Evolutionary conservation across 495 filamentous ascomycete species (phyloP), one percentile per base, ranked within the genome.

Genomic region (Trichoderma orchidacearum): DNA sequence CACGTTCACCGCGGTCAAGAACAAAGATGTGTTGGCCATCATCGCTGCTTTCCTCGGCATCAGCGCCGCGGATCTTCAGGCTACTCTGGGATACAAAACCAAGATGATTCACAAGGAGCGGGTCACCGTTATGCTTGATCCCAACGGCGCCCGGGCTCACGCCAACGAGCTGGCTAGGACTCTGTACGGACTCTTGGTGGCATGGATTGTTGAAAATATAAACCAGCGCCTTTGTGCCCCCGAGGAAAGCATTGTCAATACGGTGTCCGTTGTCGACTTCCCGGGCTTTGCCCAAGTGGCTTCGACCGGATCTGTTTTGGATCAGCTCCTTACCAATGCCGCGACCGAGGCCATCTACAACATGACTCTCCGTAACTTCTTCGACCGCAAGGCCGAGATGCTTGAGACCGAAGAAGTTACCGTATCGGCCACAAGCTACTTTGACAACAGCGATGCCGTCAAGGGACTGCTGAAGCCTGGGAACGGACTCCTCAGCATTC

Each of bases 91-190:
- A 12, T 95, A 96, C 75, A 91, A 92, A 70, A 95, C 89, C 17
- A 95, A 93, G 75, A 96, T 91, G 32, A 84, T 98, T 54, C 85
- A 91, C 63, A 85, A 89, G 31, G 93, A 98, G 75, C 82, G 93
- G 34, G 93, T 98, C 27, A 98, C 93, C 0, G 87, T 98, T 28
- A 93, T 98, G 91, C 76, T 98, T 5, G 93, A 98, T 67, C 90
- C 92, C 4, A 83, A 80, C 38, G 93, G 93, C 34, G 93, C 93
- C 17, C 81, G 92, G 21, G 83, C 80, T 29, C 95, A 95, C 65
- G 93, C 93, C 12, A 92, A 97, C 67, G 92, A 95, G 66, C 78
- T 98, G 36, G 92, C 93, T 1, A 79, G 91, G 54, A 96, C 90
- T 0, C 76, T 98, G 3, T 98, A 98, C 69, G 91, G 91, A n/a